These are phyloP conservation scores for Gymnopilus junonius DNA, from an alignment of 768 basidiomycete species.

Conservation along the genomic window DNA sequence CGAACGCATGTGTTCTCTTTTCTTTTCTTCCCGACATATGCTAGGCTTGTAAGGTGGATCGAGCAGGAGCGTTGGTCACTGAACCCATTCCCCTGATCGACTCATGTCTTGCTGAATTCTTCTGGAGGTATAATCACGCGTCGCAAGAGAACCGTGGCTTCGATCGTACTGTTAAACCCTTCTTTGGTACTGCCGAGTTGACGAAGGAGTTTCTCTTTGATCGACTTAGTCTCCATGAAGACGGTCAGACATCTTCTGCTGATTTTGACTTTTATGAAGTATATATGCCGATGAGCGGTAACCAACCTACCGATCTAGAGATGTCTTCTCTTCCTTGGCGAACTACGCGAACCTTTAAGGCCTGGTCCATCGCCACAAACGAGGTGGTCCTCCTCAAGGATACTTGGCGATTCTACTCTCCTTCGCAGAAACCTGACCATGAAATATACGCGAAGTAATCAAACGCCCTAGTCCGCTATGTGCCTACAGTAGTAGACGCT, in stretches of 20 bases:
- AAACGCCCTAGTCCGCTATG: background rate
- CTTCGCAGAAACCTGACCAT: background rate
- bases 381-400: background rate
- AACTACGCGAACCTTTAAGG: background rate
- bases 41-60: background rate
- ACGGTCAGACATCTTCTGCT: background rate
- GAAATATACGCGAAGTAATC: background rate
- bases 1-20: background rate
- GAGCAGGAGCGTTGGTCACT: background rate
- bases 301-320: background rate
- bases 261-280: background rate
- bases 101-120: background rate
- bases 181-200: background rate
- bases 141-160: background rate
- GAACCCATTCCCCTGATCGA: background rate
- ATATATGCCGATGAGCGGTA: background rate
- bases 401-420: background rate
- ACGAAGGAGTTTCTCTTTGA: background rate
- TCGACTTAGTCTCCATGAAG: background rate
- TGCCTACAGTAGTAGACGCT: background rate
- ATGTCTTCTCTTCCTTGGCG: background rate
- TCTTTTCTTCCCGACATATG: background rate
- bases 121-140: background rate
- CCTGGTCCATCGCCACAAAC: background rate
- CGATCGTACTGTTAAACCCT: background rate